These are phyloP conservation scores for Aspergillus sp. DNA, from an alignment of 2,329 filamentous ascomycete species.

Conservation along the genomic window DNA sequence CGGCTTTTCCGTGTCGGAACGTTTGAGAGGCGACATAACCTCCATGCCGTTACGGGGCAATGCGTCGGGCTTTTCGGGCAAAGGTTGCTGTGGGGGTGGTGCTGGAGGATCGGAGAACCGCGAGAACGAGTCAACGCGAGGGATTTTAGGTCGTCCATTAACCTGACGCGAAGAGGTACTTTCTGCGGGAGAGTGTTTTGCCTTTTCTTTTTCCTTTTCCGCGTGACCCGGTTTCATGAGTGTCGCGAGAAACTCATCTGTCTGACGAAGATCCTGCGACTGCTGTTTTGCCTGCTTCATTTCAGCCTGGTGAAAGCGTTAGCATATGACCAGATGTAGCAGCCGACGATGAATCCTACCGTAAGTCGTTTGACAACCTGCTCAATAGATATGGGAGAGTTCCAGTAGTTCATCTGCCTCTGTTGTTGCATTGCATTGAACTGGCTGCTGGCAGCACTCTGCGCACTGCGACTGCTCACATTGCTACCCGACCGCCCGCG, in stretches of 20 bases:
- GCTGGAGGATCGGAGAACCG: slow-evolving; percentile 91
- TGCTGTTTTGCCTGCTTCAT: slow-evolving; percentile 88
- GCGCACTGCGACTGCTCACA: slow-evolving; percentile 57
- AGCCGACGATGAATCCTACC: slow-evolving; percentile 46
- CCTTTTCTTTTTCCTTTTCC: slow-evolving; percentile 51
- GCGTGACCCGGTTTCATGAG: slow-evolving; percentile 70
- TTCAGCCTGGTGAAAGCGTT: slow-evolving; percentile 65
- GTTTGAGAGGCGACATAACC: slow-evolving; percentile 61
- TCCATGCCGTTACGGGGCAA: slow-evolving; percentile 44
- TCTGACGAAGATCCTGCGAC: slow-evolving; percentile 78
- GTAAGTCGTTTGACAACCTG: slow-evolving; percentile 87
- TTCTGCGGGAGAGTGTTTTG: slow-evolving; percentile 48
- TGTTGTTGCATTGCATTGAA: slow-evolving; percentile 65
- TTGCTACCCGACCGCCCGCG: slow-evolving; percentile 70
- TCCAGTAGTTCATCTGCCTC: slow-evolving; percentile 76
- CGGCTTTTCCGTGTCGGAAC: slow-evolving; percentile 72
- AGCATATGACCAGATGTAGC: slow-evolving; percentile 1
- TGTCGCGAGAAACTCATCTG: slow-evolving; percentile 75
- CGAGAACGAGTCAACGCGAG: slow-evolving; percentile 72
- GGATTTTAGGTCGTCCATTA: slow-evolving; percentile 47
- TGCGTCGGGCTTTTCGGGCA: slow-evolving; percentile 88
- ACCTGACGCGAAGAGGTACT: slow-evolving; percentile 43
- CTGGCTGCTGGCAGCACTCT: slow-evolving; percentile 57
- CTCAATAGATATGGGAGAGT: slow-evolving; percentile 87
- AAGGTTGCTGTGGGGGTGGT: slow-evolving; percentile 85